Evolutionary conservation across 2,329 filamentous ascomycete species (phyloP).

Genomic region (Colletotrichum brevisporum): DNA sequence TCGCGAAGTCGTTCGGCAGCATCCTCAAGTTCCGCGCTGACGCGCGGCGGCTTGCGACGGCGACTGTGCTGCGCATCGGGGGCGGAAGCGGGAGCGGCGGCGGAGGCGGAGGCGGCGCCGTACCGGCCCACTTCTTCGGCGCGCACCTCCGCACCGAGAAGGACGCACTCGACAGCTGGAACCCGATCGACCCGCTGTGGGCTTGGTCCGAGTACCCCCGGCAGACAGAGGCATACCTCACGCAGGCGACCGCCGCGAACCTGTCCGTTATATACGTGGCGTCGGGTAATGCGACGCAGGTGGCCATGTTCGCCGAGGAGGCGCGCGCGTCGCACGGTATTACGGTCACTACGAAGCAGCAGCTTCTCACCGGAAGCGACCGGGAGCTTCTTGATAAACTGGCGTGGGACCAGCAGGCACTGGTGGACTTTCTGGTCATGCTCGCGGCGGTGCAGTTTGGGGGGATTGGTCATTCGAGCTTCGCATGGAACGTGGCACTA

Average conservation of each 20-base stretch:
- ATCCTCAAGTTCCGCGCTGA: constrained; percentile 50
- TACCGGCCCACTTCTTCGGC: constrained; percentile 46
- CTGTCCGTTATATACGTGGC: constrained; percentile 48
- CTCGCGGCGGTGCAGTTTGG: constrained; percentile 50
- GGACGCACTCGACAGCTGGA: constrained; percentile 47
- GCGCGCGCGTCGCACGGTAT: constrained; percentile 36
- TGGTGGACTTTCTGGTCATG: constrained; percentile 52
- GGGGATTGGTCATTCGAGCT: constrained; percentile 51
- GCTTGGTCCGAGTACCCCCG: constrained; percentile 47
- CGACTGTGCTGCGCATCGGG: constrained; percentile 42
- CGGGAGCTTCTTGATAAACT: constrained; percentile 42
- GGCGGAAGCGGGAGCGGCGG: too few species aligned
- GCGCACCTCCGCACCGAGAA: constrained; percentile 49
- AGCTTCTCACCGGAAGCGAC: constrained; percentile 43
- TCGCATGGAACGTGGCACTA: constrained; percentile 51
- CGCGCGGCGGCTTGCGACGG: constrained; percentile 47
- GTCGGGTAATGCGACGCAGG: constrained; percentile 47
- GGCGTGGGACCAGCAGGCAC: constrained; percentile 50
- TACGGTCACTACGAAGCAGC: constrained; percentile 48
- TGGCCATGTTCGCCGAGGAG: constrained; percentile 33
- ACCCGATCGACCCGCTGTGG: constrained; percentile 45
- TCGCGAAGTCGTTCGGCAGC: constrained; percentile 51
- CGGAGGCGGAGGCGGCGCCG: too few species aligned
- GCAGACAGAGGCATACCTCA: constrained; percentile 48
- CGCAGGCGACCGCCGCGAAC: constrained; percentile 43